Evolutionary conservation across 768 basidiomycete genomes (phyloP).

Genomic region (Lentinula detonsa): DNA sequence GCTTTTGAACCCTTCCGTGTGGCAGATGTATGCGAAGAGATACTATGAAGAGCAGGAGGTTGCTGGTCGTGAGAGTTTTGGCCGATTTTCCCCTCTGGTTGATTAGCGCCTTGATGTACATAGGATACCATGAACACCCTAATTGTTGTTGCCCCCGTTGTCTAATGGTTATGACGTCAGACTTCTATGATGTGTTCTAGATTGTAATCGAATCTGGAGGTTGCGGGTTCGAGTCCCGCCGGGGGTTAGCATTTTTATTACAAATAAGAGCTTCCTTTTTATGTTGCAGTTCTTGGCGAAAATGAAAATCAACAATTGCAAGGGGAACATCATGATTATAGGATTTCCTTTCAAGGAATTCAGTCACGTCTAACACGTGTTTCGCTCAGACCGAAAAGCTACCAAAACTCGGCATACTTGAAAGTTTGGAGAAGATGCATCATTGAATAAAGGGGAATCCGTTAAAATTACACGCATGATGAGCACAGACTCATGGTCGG

Average conservation of each 20-base stretch:
- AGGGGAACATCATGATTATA: no score
- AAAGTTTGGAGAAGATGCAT: neutral
- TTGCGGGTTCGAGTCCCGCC: neutral
- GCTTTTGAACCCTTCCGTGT: neutral
- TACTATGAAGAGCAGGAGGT: neutral
- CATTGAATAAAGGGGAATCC: neutral
- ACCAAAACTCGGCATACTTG: no score
- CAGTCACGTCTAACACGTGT: no score
- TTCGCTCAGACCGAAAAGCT: no score
- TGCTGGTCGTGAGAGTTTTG: neutral
- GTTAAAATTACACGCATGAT: neutral
- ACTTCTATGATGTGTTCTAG: neutral
- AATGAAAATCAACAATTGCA: neutral
- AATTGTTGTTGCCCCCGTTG: neutral
- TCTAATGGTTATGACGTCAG: slow-evolving; percentile 4
- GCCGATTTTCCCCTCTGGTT: neutral
- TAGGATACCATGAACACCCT: neutral
- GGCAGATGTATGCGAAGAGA: neutral
- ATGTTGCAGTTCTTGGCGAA: neutral
- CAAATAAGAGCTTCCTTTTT: neutral
- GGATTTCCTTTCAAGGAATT: no score
- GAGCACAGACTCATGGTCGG: neutral
- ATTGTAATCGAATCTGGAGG: neutral
- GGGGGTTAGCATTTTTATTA: neutral
- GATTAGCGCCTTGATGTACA: neutral